A percentile compares a stretch with the other conserved stretches of the same genome.
Evolutionary conservation across 164 flowering plant species (phyloP).

Genomic region (Aristolochia californica): DNA sequence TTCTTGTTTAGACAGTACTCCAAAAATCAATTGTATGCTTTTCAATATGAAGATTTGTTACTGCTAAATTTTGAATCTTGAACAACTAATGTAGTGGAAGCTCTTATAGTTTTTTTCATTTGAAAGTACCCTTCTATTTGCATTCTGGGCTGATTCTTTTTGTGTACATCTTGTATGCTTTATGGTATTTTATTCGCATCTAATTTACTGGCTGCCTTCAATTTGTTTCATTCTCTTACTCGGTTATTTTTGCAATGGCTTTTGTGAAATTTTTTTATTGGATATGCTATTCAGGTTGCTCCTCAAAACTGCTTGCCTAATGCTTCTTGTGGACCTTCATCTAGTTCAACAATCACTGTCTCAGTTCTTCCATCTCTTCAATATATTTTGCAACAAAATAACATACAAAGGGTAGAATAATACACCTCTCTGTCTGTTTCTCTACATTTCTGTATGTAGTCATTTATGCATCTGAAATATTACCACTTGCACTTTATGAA

Average conservation of each 20-base stretch:
- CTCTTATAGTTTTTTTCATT: too few species aligned
- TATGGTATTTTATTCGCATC: too few species aligned
- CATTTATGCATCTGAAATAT: not conserved
- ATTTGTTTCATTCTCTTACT: too few species aligned
- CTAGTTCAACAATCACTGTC: slow-evolving; percentile 22
- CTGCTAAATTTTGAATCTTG: too few species aligned
- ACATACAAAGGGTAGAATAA: slow-evolving; percentile 39
- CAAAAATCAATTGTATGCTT: too few species aligned
- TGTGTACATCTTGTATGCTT: too few species aligned
- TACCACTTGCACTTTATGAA: not conserved
- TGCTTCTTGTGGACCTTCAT: slow-evolving; percentile 30
- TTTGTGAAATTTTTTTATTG: not conserved
- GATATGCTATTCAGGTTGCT: slow-evolving; percentile 30
- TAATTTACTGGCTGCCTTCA: not conserved
- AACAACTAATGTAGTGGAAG: too few species aligned
- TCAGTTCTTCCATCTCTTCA: slow-evolving; percentile 67
- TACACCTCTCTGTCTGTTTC: not conserved
- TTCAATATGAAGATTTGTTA: too few species aligned
- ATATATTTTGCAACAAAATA: slow-evolving; percentile 41
- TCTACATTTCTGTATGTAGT: not conserved
- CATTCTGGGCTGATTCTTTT: too few species aligned
- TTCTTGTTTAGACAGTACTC: too few species aligned
- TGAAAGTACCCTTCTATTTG: too few species aligned
- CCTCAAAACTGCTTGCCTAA: slow-evolving; percentile 19
- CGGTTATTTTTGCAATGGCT: too few species aligned